phyloP scores from a whole-genome alignment of 2,329 filamentous ascomycete species.

The Epichloe aotearoae region DNA sequence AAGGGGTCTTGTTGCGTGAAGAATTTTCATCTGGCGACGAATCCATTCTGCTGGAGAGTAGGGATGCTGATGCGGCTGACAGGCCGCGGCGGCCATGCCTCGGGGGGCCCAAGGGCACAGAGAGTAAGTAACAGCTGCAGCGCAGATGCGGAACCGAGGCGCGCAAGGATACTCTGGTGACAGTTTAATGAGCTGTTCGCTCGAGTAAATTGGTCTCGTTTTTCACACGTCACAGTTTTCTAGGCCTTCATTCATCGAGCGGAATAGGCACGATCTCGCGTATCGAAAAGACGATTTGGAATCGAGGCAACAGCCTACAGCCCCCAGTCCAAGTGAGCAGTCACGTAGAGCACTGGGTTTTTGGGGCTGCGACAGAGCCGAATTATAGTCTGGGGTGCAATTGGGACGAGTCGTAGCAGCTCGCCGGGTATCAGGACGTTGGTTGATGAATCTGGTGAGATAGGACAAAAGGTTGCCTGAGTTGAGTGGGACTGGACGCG shows the following conservation, averaged over 20 bases:
- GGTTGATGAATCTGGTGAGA: not conserved
- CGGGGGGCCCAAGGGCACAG: not conserved
- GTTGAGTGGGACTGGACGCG: not conserved
- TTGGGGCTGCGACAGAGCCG: not conserved
- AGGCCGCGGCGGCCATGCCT: conserved; percentile 1
- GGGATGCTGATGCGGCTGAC: not conserved
- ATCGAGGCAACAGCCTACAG: not conserved
- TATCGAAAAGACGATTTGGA: not conserved
- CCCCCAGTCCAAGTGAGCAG: not conserved
- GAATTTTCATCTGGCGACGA: conserved; percentile 1
- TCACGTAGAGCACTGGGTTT: not conserved
- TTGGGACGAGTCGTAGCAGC: not conserved
- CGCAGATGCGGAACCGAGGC: not conserved
- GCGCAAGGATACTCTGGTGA: not conserved
- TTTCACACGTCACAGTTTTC: not conserved
- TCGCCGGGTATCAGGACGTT: not conserved
- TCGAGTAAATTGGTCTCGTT: not conserved
- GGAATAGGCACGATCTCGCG: not conserved
- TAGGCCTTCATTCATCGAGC: not conserved
- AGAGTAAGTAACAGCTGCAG: not conserved
- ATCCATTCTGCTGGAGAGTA: not conserved
- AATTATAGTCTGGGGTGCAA: not conserved
- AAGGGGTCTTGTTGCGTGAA: conserved; percentile 4
- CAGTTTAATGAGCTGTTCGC: not conserved
- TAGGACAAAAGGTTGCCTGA: not conserved